Conservation (phyloP, 345 rosid genomes). For the Gossypium stocksii region DNA sequence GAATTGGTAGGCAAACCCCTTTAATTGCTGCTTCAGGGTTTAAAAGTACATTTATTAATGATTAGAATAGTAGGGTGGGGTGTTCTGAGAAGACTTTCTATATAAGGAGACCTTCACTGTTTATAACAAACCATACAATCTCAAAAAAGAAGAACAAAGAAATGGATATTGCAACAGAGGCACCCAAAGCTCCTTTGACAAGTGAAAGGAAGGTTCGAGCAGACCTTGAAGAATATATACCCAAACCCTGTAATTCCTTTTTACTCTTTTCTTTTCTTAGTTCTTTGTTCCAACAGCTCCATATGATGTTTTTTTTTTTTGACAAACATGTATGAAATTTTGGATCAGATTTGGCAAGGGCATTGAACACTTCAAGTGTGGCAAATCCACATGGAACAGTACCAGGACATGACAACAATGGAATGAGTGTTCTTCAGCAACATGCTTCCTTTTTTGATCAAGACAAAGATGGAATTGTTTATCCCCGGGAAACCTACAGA, state of each 20-base stretch:
- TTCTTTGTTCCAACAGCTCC: neutral
- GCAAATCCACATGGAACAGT: constrained; percentile 62
- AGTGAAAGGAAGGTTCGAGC: neutral
- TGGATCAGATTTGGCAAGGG: constrained; percentile 65
- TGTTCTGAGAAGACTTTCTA: neutral
- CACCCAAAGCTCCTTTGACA: constrained; percentile 1
- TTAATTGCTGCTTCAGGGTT: too few relatives aligned
- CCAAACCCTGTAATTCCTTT: constrained; percentile 63
- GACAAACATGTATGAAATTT: neutral
- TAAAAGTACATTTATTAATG: too few relatives aligned
- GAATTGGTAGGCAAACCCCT: too few relatives aligned
- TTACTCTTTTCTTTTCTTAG: neutral
- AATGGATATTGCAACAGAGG: neutral
- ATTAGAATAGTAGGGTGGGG: too few relatives aligned
- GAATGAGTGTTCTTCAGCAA: constrained; percentile 78
- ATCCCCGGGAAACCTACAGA: constrained; percentile 81
- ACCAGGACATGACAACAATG: constrained; percentile 43
- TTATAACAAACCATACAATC: neutral
- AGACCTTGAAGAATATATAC: constrained; percentile 24
- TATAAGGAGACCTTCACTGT: neutral
- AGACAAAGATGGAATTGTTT: constrained; percentile 65
- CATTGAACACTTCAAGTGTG: constrained; percentile 60
- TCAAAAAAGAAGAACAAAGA: neutral
- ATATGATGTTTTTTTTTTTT: neutral
- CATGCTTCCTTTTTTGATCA: constrained; percentile 76